Base-by-base conservation (phyloP, 768 basidiomycete genomes). In the Suillus decipiens region DNA sequence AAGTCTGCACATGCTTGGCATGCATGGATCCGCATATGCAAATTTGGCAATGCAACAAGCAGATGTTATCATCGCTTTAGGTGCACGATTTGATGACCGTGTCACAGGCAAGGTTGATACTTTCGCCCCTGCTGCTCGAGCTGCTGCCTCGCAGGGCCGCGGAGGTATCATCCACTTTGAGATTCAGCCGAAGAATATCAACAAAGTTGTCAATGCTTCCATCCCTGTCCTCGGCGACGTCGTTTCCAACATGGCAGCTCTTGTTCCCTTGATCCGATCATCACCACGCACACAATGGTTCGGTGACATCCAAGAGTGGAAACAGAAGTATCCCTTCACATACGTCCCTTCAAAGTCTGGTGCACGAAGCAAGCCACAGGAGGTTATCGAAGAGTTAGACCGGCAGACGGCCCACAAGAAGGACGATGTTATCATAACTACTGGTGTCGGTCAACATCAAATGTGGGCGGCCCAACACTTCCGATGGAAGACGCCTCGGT, bases 151-250 rank as follows among this genome's bases (percentile, higher is more conserved):
- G 0, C 83, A 89, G 68, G 93, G 96, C 51, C 86, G 87, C 1
- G 97, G 97, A 12, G 97, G 97, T 39, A 96, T 99, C 80, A 97
- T 99, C 72, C 97, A 99, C 80, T 99, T 99, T 72, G 97, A 99
- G 81, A 96, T 99, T 68, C 87, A 88, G 80, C 94, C 97, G 53
- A 99, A 99, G 84, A 99, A 99, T 77, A 84, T 99, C 77, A 99
- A 99, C 86, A 99, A 99, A 78, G 95, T 99, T 64, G 87, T 99
- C 60, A 88, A 99, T 59, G 96, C 97, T 24, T 88, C 91, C 54
- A 92, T 98, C 63, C 94, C 97, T 56, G 83, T 99, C 71, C 83
- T 97, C 36, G 97, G 97, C 41, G 97, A 99, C 73, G 96, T 99
- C 62, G 84, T 91, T 34, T 80, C 89, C 59, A 95, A 92, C 73